Conservation (phyloP, 108 stramenopile genomes). For the Nitzschia putrida region DNA sequence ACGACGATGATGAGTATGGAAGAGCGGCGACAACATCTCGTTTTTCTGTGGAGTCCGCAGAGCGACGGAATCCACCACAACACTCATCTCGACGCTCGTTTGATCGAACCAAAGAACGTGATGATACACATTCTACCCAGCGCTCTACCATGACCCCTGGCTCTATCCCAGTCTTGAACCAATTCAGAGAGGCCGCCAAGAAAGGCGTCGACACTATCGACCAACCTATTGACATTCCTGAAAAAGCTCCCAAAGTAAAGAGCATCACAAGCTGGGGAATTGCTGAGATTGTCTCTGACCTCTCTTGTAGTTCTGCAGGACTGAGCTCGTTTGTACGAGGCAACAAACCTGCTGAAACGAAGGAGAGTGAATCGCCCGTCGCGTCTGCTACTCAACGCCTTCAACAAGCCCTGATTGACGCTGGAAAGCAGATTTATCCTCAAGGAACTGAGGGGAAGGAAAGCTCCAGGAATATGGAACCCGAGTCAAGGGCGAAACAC, state of each 20-base stretch:
- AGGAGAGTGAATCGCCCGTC: background rate
- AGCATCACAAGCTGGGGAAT: slow-evolving; percentile 13
- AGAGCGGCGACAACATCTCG: background rate
- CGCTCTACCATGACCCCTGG: no score
- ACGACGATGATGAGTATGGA: background rate
- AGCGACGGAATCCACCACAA: no score
- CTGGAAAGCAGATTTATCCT: slow-evolving; percentile 11
- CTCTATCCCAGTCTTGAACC: no score
- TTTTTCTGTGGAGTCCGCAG: no score
- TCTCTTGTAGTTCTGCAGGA: slow-evolving; percentile 5
- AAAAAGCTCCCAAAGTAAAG: background rate
- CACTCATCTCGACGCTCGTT: no score
- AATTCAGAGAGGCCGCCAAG: background rate
- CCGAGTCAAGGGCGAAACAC: no score
- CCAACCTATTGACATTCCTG: no score
- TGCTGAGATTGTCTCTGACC: slow-evolving; percentile 12
- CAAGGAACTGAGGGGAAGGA: no score
- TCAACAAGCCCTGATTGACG: slow-evolving; percentile 14
- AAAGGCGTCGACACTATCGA: no score
- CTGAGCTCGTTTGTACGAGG: background rate
- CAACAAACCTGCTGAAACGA: background rate
- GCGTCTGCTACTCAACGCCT: slow-evolving; percentile 2
- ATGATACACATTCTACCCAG: no score
- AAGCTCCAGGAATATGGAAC: no score
- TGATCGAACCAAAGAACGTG: no score